These are phyloP conservation scores for Nakazawaea ernobii DNA, from an alignment of 805 yeast species.

Conservation along the genomic window DNA sequence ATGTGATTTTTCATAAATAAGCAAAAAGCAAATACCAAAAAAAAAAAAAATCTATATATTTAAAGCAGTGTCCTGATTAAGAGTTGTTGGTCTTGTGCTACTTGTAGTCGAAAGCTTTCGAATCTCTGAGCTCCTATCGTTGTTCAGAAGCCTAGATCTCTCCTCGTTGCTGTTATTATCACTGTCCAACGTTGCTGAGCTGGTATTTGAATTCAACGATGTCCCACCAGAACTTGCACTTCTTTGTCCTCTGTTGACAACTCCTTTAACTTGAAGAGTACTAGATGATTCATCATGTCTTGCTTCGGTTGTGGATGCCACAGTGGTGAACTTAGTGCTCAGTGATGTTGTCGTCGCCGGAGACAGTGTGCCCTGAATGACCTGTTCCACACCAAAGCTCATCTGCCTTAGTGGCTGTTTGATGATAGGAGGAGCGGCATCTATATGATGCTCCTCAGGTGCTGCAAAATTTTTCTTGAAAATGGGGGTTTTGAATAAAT, in stretches of 20 bases:
- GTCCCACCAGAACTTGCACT: slow-evolving; percentile 1
- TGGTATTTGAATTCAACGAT: slow-evolving; percentile 5
- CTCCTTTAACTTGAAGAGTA: too few species aligned
- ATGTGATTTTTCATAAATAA: too few species aligned
- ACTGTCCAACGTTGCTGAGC: neutral
- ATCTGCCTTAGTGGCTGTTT: slow-evolving; percentile 10
- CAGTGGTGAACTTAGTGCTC: too few species aligned
- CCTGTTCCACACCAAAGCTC: slow-evolving; percentile 24
- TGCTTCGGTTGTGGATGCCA: too few species aligned
- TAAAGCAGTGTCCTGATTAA: slow-evolving; percentile 6
- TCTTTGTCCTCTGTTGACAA: neutral
- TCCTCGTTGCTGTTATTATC: neutral
- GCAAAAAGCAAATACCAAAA: neutral
- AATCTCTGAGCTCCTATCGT: neutral
- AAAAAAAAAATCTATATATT: slow-evolving; percentile 1
- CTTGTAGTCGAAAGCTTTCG: slow-evolving; percentile 4
- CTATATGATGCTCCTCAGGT: neutral
- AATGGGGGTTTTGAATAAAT: slow-evolving; percentile 1
- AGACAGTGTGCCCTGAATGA: neutral
- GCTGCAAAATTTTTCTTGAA: neutral
- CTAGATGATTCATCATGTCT: too few species aligned
- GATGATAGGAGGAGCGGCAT: neutral
- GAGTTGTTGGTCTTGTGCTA: neutral
- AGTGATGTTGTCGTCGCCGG: neutral
- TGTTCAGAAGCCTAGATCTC: neutral